Percentiles rank a stretch among this genome's conserved stretches.
Evolutionary conservation across 345 rosid species (phyloP).

Genomic region (Clarkia xantiana): DNA sequence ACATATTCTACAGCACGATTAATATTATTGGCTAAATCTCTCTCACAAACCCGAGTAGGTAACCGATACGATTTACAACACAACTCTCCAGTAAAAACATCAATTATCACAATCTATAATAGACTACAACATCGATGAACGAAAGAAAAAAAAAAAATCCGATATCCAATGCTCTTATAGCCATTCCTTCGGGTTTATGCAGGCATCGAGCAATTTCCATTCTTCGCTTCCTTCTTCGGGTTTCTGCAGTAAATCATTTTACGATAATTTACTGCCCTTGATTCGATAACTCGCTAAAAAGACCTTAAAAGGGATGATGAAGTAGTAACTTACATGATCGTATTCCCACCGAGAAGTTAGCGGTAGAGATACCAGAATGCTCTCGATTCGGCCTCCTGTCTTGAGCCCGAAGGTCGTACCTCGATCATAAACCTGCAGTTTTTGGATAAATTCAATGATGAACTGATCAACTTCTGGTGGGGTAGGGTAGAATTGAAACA

Average conservation of each 20-base stretch:
- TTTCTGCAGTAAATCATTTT: conserved; percentile 28
- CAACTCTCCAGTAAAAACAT: no score
- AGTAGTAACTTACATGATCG: conserved; percentile 55
- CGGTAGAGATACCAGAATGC: conserved; percentile 94
- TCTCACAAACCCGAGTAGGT: no score
- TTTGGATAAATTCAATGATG: background rate
- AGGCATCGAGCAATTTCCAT: conserved; percentile 94
- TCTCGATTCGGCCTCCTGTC: conserved; percentile 95
- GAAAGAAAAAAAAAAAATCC: no score
- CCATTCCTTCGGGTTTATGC: conserved; percentile 96
- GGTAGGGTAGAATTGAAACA: background rate
- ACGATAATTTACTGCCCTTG: background rate
- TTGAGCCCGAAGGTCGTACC: conserved; percentile 97
- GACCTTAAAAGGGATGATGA: background rate
- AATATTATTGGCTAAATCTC: no score
- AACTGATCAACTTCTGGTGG: background rate
- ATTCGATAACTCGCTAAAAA: background rate
- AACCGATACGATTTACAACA: no score
- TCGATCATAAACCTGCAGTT: conserved; percentile 70
- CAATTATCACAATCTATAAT: no score
- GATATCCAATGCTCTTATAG: no score
- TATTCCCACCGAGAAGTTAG: conserved; percentile 92
- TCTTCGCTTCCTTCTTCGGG: conserved; percentile 96
- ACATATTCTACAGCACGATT: no score
- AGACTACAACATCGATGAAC: no score